phyloP scores from a whole-genome alignment of 2,329 filamentous ascomycete genomes.

The Penicillium nordicum region DNA sequence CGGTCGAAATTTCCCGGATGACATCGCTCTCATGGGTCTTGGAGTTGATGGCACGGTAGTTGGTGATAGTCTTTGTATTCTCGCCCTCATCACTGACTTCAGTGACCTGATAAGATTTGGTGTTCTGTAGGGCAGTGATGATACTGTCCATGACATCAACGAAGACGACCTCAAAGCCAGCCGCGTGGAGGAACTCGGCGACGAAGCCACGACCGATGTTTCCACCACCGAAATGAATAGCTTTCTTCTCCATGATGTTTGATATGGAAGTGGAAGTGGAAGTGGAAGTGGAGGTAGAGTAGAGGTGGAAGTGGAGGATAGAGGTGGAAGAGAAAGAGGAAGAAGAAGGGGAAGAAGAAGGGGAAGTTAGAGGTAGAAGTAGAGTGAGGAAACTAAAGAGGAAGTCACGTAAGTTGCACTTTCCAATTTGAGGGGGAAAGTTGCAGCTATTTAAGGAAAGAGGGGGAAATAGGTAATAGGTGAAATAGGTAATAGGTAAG shows the following conservation, averaged over 20 bases:
- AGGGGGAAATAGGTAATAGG: neutral
- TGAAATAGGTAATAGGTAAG: no score
- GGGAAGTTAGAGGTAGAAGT: neutral
- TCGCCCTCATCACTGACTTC: conserved; percentile 86
- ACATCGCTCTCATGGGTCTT: conserved; percentile 78
- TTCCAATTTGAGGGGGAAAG: conserved; percentile 1
- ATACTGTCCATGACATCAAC: conserved; percentile 85
- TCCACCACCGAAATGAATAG: conserved; percentile 80
- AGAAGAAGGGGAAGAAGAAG: neutral
- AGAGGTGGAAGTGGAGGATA: neutral
- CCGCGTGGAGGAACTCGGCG: conserved; percentile 88
- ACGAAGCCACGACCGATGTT: conserved; percentile 87
- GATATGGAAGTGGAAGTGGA: neutral
- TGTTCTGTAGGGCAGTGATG: conserved; percentile 73
- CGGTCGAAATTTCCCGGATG: conserved; percentile 77
- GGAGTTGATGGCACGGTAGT: conserved; percentile 97
- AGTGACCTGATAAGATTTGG: conserved; percentile 81
- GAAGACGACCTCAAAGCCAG: conserved; percentile 93
- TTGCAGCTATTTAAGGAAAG: conserved; percentile 5
- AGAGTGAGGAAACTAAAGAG: neutral
- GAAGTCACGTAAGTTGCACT: neutral
- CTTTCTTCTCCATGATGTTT: conserved; percentile 56
- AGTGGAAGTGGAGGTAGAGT: neutral
- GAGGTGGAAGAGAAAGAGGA: neutral
- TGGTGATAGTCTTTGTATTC: conserved; percentile 76